Conservation (phyloP, 305 asterid genomes). For the Plantago coronopus region DNA sequence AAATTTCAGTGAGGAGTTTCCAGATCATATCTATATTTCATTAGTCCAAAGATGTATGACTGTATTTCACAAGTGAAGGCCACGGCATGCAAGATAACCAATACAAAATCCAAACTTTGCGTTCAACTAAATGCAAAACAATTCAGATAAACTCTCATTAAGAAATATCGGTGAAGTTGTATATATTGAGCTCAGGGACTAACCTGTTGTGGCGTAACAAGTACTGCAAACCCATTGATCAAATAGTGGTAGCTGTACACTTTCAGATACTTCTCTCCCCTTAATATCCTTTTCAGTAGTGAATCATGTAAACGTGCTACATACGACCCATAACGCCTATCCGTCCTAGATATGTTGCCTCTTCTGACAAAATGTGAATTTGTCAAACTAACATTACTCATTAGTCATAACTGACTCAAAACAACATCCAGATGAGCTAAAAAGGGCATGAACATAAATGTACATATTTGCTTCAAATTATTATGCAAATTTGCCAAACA, state of each 20-base stretch:
- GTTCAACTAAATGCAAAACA: neutral
- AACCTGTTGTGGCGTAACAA: slow-evolving; percentile 86
- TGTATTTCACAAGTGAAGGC: neutral
- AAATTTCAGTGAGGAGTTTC: too few relatives aligned
- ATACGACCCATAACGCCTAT: slow-evolving; percentile 34
- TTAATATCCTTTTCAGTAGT: slow-evolving; percentile 48
- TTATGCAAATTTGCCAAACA: too few relatives aligned
- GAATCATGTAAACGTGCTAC: slow-evolving; percentile 66
- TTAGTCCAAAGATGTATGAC: too few relatives aligned
- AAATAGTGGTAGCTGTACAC: slow-evolving; percentile 88
- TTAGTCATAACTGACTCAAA: slow-evolving; percentile 9
- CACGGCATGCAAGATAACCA: neutral
- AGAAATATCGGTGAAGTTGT: slow-evolving; percentile 7
- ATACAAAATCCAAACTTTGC: neutral
- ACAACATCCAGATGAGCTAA: slow-evolving; percentile 15
- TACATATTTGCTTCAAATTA: too few relatives aligned
- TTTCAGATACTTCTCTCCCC: slow-evolving; percentile 78
- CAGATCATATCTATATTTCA: too few relatives aligned
- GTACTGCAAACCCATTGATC: slow-evolving; percentile 89
- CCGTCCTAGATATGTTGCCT: slow-evolving; percentile 56
- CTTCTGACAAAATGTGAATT: slow-evolving; percentile 24
- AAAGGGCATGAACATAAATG: neutral
- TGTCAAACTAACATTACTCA: slow-evolving; percentile 9
- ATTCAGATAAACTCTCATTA: neutral
- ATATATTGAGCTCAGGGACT: neutral